Evolutionary conservation across 371 early-diverging fungal genomes (phyloP).

Genomic region (Circinella minor): DNA sequence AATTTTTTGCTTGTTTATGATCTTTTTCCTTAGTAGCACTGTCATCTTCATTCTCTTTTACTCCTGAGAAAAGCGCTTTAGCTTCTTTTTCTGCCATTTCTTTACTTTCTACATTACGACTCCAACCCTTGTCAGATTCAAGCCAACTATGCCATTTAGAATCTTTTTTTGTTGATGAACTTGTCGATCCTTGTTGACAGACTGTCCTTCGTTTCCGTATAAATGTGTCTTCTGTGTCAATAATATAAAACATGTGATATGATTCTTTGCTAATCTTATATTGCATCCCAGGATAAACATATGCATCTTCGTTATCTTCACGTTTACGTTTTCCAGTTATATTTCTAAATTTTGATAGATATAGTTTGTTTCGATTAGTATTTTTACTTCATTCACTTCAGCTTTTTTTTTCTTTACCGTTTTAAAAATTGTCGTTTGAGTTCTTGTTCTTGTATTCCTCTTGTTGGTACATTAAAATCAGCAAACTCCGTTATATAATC

Average conservation of each 20-base stretch:
- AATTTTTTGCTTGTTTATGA: background rate
- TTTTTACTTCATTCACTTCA: background rate
- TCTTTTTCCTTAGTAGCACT: background rate
- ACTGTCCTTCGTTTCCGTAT: slow-evolving; percentile 25
- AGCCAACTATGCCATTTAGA: slow-evolving; percentile 22
- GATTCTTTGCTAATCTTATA: slow-evolving; percentile 52
- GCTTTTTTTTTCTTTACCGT: slow-evolving; percentile 33
- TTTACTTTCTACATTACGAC: slow-evolving; percentile 16
- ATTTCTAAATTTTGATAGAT: slow-evolving; percentile 5
- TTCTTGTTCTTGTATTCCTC: slow-evolving; percentile 56
- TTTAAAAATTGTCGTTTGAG: slow-evolving; percentile 65
- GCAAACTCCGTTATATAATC: slow-evolving; percentile 89
- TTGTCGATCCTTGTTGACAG: background rate
- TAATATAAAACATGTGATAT: slow-evolving; percentile 56
- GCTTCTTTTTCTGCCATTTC: slow-evolving; percentile 20
- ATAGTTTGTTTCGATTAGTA: no score
- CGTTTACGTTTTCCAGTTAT: slow-evolving; percentile 25
- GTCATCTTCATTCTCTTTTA: background rate
- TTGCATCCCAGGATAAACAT: slow-evolving; percentile 43
- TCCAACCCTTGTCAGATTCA: slow-evolving; percentile 27
- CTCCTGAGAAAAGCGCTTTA: background rate
- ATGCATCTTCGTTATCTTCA: slow-evolving; percentile 28
- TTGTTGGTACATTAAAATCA: slow-evolving; percentile 64
- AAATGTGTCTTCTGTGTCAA: slow-evolving; percentile 50
- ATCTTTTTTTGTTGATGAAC: background rate